A percentile compares a stretch with the other conserved stretches of the same genome.
phyloP scores from a whole-genome alignment of 1,139 yeast genomes.

The Candida sp. region DNA sequence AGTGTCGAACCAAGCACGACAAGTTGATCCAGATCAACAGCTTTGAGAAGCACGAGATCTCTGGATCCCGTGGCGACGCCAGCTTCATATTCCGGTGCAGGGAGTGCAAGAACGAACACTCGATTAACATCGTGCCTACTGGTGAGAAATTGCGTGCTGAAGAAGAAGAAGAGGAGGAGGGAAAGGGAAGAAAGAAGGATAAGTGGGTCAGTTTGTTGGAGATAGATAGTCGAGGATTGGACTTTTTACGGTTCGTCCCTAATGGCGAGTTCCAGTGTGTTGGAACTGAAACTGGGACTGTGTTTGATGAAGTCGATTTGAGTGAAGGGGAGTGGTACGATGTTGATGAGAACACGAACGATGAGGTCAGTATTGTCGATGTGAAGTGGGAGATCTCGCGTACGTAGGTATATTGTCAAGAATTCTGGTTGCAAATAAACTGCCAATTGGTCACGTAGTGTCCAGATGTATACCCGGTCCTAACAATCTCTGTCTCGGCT shows the following conservation, averaged over 20 bases:
- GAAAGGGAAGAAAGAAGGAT: conserved; percentile 24
- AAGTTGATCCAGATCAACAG: conserved; percentile 76
- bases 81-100: conserved; percentile 83
- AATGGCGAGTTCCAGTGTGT: conserved; percentile 68
- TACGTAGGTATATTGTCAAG: conserved; percentile 2
- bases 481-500: no score
- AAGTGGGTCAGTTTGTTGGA: conserved; percentile 44
- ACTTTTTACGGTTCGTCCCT: conserved; percentile 69
- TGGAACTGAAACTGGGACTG: conserved; percentile 55
- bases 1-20: conserved; percentile 79
- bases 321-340: conserved; percentile 94
- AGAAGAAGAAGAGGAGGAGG: conserved; percentile 24
- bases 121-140: conserved; percentile 42
- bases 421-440: background rate
- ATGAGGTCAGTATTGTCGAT: conserved; percentile 83
- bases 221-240: conserved; percentile 88
- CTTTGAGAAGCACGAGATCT: conserved; percentile 62
- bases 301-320: conserved; percentile 69
- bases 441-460: background rate
- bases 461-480: no score
- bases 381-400: conserved; percentile 51
- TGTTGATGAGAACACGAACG: conserved; percentile 84
- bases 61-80: conserved; percentile 83
- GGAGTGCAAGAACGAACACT: conserved; percentile 55
- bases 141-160: no score